These are phyloP conservation scores for Podospora pseudoanserina DNA, from an alignment of 495 filamentous ascomycete species.

Conservation along the genomic window DNA sequence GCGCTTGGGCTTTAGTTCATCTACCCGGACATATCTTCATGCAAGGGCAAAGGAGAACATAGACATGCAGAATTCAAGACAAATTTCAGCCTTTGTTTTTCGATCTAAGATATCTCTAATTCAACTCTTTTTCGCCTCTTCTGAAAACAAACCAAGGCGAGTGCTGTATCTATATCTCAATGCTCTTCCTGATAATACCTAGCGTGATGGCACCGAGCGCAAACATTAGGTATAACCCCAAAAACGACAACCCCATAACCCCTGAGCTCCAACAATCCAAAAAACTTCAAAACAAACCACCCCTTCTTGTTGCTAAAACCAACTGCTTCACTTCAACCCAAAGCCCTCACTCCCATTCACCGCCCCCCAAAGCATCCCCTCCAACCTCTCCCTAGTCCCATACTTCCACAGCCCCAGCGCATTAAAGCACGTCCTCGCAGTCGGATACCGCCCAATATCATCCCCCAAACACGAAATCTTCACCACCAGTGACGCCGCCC, in stretches of 20 bases:
- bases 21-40: background rate
- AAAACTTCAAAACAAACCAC: background rate
- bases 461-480: slow-evolving; percentile 71
- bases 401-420: slow-evolving; percentile 74
- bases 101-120: background rate
- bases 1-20: background rate
- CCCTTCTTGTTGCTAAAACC: background rate
- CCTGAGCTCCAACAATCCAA: slow-evolving; percentile 6
- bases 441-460: slow-evolving; percentile 71
- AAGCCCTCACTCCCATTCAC: slow-evolving; percentile 91
- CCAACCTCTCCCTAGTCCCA: slow-evolving; percentile 58
- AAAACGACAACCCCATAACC: background rate
- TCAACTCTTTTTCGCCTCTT: background rate
- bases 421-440: slow-evolving; percentile 92
- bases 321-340: slow-evolving; percentile 65
- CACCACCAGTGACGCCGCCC: slow-evolving; percentile 75
- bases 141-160: background rate
- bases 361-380: slow-evolving; percentile 75
- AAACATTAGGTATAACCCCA: background rate
- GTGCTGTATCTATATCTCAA: background rate
- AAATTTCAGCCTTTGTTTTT: background rate
- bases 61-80: background rate
- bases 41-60: background rate
- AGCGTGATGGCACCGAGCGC: background rate
- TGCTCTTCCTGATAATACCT: background rate